A percentile compares a stretch with the other conserved stretches of the same genome.
Conservation (phyloP, 2,329 filamentous ascomycete species). For the Nemania sp. region DNA sequence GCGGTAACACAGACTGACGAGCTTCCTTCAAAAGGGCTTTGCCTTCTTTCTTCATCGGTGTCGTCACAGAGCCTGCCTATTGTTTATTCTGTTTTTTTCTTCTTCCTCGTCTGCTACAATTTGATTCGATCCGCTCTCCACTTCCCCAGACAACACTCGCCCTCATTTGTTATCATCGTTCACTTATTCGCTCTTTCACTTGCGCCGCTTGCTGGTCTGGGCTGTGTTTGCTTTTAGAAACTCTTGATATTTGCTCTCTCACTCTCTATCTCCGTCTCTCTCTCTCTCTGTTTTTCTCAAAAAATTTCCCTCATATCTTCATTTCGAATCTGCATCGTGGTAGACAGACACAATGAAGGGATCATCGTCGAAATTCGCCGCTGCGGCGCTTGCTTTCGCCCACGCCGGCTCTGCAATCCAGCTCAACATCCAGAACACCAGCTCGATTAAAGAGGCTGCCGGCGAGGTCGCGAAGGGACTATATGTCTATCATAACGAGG, state of each 20-base stretch:
- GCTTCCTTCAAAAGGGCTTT: slow-evolving; percentile 17
- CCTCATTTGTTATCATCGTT: neutral
- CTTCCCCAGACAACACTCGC: no score
- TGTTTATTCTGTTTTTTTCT: neutral
- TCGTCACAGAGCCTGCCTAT: neutral
- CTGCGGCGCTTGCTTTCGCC: slow-evolving; percentile 24
- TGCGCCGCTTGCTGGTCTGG: neutral
- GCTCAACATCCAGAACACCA: slow-evolving; percentile 29
- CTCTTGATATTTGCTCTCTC: no score
- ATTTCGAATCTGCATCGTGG: neutral
- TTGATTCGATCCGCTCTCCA: no score
- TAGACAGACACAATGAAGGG: slow-evolving; percentile 26
- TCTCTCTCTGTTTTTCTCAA: neutral
- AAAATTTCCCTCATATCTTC: neutral
- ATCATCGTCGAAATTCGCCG: slow-evolving; percentile 19
- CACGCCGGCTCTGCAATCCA: slow-evolving; percentile 28
- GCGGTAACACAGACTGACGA: neutral
- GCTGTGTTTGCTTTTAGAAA: no score
- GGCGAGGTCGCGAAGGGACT: slow-evolving; percentile 36
- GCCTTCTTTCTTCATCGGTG: slow-evolving; percentile 1
- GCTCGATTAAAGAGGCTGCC: slow-evolving; percentile 35
- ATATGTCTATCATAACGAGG: slow-evolving; percentile 37
- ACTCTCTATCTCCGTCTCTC: no score
- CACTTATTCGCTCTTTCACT: neutral
- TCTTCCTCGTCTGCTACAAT: no score